These are phyloP conservation scores for Suillus fuscotomentosus DNA, from an alignment of 768 basidiomycete genomes.

Conservation along the genomic window DNA sequence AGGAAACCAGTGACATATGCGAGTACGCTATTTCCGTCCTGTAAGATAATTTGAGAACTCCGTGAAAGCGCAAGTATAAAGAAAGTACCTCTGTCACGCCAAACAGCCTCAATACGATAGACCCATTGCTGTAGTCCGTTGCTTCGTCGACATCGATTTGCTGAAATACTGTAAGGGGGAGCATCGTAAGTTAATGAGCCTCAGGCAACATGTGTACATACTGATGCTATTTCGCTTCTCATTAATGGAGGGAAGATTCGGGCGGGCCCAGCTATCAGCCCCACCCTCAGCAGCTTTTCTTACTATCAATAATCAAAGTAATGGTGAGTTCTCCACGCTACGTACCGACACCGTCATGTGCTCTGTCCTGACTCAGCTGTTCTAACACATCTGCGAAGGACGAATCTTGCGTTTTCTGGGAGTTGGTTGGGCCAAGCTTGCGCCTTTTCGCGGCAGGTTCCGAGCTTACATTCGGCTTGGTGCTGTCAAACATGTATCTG, in stretches of 20 bases:
- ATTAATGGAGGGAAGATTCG: constrained; percentile 52
- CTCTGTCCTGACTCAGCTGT: constrained; percentile 50
- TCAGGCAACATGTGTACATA: constrained; percentile 31
- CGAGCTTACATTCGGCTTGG: constrained; percentile 17
- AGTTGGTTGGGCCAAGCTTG: constrained; percentile 42
- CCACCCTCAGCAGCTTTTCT: constrained; percentile 70
- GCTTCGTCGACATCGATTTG: constrained; percentile 91
- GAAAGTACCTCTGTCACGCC: constrained; percentile 80
- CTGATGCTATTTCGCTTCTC: constrained; percentile 66
- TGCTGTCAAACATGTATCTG: constrained; percentile 17
- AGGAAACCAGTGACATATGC: constrained; percentile 78
- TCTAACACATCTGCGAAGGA: constrained; percentile 68
- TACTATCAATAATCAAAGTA: constrained; percentile 1
- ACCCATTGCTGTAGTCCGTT: constrained; percentile 39
- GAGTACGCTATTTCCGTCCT: constrained; percentile 89
- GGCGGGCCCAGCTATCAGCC: constrained; percentile 71
- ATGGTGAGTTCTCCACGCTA: constrained; percentile 1
- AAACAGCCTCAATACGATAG: constrained; percentile 66
- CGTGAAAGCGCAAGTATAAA: not conserved
- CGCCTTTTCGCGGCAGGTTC: constrained; percentile 54
- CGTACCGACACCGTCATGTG: constrained; percentile 44
- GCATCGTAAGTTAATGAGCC: not conserved
- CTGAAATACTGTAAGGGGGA: constrained; percentile 70
- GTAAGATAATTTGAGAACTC: constrained; percentile 3
- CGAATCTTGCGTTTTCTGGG: constrained; percentile 24